Conservation (phyloP, 2,329 filamentous ascomycete genomes). For the Alternaria dauci region DNA sequence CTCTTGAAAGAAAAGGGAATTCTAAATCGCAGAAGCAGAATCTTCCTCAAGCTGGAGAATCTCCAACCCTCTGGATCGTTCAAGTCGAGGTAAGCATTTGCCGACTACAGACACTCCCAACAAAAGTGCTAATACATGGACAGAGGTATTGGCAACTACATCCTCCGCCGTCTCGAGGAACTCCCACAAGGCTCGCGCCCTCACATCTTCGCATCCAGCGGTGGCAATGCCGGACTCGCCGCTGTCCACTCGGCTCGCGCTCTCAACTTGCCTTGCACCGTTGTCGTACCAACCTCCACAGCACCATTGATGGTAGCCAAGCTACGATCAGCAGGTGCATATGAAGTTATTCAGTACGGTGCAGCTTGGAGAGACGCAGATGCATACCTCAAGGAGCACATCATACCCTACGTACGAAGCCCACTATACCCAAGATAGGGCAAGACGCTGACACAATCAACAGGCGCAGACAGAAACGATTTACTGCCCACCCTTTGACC, state of each 20-base stretch:
- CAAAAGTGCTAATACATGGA: conserved; percentile 17
- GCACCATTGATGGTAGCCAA: conserved; percentile 75
- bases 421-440: neutral
- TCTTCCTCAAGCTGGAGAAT: conserved; percentile 86
- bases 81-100: conserved; percentile 67
- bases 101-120: neutral
- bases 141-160: conserved; percentile 74
- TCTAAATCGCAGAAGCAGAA: conserved; percentile 66
- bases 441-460: conserved; percentile 1
- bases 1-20: conserved; percentile 31
- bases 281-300: conserved; percentile 74
- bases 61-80: conserved; percentile 86
- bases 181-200: conserved; percentile 41
- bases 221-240: conserved; percentile 85
- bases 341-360: conserved; percentile 73
- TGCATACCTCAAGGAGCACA: conserved; percentile 66
- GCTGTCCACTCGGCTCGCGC: conserved; percentile 75
- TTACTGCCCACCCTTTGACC: conserved; percentile 76
- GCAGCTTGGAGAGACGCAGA: conserved; percentile 75
- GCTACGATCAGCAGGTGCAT: conserved; percentile 71
- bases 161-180: conserved; percentile 61
- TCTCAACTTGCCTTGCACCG: conserved; percentile 72
- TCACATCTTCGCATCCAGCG: conserved; percentile 82
- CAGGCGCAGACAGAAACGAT: conserved; percentile 55
- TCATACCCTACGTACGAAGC: conserved; percentile 56